Percentiles rank a stretch among this genome's conserved stretches.
Conservation (phyloP, 176 grass and related monocot species). For the Carex pumila region DNA sequence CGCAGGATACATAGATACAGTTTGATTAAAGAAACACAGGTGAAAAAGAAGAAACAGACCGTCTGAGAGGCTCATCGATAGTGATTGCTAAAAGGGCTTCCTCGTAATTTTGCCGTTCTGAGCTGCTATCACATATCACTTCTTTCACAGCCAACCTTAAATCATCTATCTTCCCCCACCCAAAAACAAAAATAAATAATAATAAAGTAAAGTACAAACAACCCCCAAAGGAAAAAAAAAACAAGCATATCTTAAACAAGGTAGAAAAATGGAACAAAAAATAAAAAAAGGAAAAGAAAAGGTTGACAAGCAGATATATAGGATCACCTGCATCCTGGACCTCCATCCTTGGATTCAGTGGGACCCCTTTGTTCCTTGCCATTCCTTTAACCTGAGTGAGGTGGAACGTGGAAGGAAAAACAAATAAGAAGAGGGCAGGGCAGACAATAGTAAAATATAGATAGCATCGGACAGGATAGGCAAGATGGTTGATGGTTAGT, state of each 20-base stretch:
- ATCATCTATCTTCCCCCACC: conserved; percentile 43
- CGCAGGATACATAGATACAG: neutral
- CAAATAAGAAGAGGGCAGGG: neutral
- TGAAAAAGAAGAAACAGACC: conserved; percentile 31
- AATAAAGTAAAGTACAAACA: neutral
- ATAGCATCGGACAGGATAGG: too few relatives aligned
- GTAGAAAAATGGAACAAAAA: neutral
- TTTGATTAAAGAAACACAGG: neutral
- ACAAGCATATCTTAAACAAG: neutral
- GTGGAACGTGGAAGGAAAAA: neutral
- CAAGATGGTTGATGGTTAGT: neutral
- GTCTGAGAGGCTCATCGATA: conserved; percentile 78
- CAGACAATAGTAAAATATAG: too few relatives aligned
- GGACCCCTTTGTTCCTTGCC: conserved; percentile 61
- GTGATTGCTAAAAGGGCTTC: conserved; percentile 84
- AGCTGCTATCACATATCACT: conserved; percentile 66
- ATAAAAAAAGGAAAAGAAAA: neutral
- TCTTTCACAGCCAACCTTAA: conserved; percentile 88
- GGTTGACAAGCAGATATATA: neutral
- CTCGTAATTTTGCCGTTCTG: conserved; percentile 54
- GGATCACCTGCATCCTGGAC: conserved; percentile 66
- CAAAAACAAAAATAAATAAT: neutral
- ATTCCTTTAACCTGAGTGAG: conserved; percentile 76
- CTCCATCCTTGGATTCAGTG: conserved; percentile 55
- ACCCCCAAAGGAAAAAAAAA: neutral